Conservation (phyloP, 2,329 filamentous ascomycete species). For the Xylaria digitata region DNA sequence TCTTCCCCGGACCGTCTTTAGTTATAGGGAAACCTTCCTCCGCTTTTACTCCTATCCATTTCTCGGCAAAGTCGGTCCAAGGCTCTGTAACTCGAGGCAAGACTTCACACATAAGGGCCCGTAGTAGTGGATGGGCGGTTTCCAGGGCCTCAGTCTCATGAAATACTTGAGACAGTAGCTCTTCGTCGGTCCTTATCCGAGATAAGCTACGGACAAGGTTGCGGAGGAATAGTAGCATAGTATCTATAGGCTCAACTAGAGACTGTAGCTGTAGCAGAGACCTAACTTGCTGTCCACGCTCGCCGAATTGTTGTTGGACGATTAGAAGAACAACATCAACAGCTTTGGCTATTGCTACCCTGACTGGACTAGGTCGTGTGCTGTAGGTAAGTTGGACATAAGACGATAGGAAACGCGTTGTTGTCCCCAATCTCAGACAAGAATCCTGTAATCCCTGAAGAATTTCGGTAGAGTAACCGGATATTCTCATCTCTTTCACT, state of each 20-base stretch:
- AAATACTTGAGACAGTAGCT: constrained; percentile 71
- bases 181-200: constrained; percentile 64
- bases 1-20: constrained; percentile 62
- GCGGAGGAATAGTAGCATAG: constrained; percentile 64
- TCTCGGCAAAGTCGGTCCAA: constrained; percentile 74
- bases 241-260: constrained; percentile 58
- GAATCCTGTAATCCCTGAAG: constrained; percentile 59
- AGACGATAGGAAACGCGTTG: constrained; percentile 57
- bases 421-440: constrained; percentile 62
- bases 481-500: constrained; percentile 61
- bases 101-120: constrained; percentile 74
- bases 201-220: constrained; percentile 61
- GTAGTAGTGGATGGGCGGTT: constrained; percentile 70
- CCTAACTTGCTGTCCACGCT: constrained; percentile 54
- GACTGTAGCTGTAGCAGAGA: constrained; percentile 67
- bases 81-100: constrained; percentile 71
- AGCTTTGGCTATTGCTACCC: constrained; percentile 64
- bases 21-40: constrained; percentile 67
- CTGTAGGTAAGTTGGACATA: constrained; percentile 62
- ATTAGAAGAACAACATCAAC: constrained; percentile 61
- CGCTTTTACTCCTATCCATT: constrained; percentile 78
- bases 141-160: constrained; percentile 72
- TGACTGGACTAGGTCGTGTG: constrained; percentile 57
- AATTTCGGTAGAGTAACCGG: constrained; percentile 65
- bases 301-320: constrained; percentile 62